Evolutionary conservation across 2,329 filamentous ascomycete genomes (phyloP).

Genomic region (Aschersonia sp.): DNA sequence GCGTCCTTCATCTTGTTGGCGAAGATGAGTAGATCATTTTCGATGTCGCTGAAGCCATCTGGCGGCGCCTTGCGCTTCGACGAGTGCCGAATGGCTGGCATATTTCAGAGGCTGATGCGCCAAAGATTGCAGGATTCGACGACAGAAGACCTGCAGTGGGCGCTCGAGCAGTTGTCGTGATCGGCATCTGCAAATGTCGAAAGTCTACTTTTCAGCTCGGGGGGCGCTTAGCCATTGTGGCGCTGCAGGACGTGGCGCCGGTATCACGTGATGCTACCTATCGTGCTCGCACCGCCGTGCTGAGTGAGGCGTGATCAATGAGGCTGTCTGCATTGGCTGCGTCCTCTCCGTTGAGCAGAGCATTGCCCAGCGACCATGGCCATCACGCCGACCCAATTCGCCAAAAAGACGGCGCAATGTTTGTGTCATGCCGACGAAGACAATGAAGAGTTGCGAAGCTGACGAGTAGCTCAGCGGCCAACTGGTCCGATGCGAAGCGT

Average conservation of each 20-base stretch:
- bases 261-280: too few relatives aligned
- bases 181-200: too few relatives aligned
- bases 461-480: slow-evolving; percentile 49
- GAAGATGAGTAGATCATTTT: slow-evolving; percentile 75
- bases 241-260: too few relatives aligned
- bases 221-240: too few relatives aligned
- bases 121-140: too few relatives aligned
- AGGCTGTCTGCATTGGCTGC: too few relatives aligned
- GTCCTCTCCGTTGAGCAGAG: slow-evolving; percentile 3
- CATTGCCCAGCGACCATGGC: slow-evolving; percentile 48
- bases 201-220: too few relatives aligned
- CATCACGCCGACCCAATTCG: slow-evolving; percentile 88
- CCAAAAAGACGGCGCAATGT: slow-evolving; percentile 68
- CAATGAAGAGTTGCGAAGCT: slow-evolving; percentile 13
- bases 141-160: too few relatives aligned
- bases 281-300: too few relatives aligned
- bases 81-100: slow-evolving; percentile 65
- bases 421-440: slow-evolving; percentile 18
- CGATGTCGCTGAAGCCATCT: slow-evolving; percentile 76
- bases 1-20: slow-evolving; percentile 90
- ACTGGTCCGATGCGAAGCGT: slow-evolving; percentile 75
- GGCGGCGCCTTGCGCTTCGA: slow-evolving; percentile 72
- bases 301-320: too few relatives aligned
- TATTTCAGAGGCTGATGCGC: slow-evolving; percentile 19
- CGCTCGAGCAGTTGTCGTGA: too few relatives aligned